Percentiles rank a stretch among this genome's conserved stretches.
phyloP scores from a whole-genome alignment of 2,329 filamentous ascomycete genomes.

The Phaeosphaeriaceae sp. region DNA sequence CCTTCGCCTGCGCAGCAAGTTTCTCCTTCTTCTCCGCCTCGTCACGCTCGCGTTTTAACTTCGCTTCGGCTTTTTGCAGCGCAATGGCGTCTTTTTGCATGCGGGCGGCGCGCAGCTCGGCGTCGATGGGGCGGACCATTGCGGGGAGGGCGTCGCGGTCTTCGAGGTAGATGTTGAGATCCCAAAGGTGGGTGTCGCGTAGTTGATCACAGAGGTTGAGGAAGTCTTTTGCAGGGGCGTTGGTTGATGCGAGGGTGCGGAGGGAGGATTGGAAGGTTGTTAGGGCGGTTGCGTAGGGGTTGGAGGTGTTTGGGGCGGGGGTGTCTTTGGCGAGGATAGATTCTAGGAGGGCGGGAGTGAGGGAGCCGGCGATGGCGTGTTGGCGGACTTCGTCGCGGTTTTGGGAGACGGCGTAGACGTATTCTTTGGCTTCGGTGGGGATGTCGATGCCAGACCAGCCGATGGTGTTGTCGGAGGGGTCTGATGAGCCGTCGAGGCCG shows the following conservation, averaged over 20 bases:
- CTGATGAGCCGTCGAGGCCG: constrained; percentile 70
- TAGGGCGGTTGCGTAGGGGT: constrained; percentile 58
- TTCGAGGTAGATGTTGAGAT: constrained; percentile 86
- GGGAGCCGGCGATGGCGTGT: constrained; percentile 58
- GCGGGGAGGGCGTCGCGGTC: constrained; percentile 76
- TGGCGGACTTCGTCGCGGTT: constrained; percentile 65
- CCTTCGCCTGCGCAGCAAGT: constrained; percentile 62
- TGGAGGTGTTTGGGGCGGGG: constrained; percentile 29
- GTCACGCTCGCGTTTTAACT: constrained; percentile 64
- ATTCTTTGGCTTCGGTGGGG: constrained; percentile 63
- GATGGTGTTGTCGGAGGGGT: constrained; percentile 54
- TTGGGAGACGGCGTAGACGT: constrained; percentile 64
- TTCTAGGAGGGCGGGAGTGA: constrained; percentile 34
- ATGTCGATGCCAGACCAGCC: constrained; percentile 72
- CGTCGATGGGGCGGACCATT: constrained; percentile 72
- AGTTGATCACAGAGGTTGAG: constrained; percentile 74
- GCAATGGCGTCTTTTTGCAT: constrained; percentile 60
- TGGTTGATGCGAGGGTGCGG: constrained; percentile 57
- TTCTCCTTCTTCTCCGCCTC: constrained; percentile 61
- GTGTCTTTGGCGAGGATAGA: constrained; percentile 50
- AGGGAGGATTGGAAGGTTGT: constrained; percentile 67
- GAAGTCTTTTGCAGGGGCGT: constrained; percentile 70
- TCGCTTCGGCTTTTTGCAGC: constrained; percentile 52
- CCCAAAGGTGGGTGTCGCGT: constrained; percentile 80
- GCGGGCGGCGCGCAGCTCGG: constrained; percentile 60